Evolutionary conservation across 768 basidiomycete genomes (phyloP).

Genomic region (Termitomyces sp.): DNA sequence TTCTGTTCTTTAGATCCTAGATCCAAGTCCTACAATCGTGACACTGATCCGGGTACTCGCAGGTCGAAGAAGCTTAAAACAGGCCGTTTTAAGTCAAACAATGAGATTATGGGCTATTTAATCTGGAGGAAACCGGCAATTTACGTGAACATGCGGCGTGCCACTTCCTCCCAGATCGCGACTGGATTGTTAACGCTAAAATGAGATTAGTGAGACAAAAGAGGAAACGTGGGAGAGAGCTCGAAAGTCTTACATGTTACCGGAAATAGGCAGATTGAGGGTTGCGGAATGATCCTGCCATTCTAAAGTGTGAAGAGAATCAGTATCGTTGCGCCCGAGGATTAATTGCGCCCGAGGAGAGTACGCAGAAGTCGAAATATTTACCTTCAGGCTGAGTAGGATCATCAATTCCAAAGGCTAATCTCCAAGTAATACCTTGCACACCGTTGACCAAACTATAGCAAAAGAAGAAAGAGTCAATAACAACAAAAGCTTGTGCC

Average conservation of each 20-base stretch:
- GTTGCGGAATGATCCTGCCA: constrained; percentile 55
- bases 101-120: not conserved
- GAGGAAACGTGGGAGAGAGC: not conserved
- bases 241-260: constrained; percentile 37
- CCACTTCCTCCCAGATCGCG: constrained; percentile 47
- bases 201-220: constrained; percentile 15
- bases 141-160: constrained; percentile 19
- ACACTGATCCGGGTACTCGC: constrained; percentile 8
- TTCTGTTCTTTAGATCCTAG: constrained; percentile 4
- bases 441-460: constrained; percentile 45
- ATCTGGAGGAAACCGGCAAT: constrained; percentile 3
- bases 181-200: constrained; percentile 51
- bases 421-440: constrained; percentile 60
- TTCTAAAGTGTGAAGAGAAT: constrained; percentile 26
- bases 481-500: not conserved
- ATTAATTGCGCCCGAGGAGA: not conserved
- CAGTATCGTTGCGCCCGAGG: not conserved
- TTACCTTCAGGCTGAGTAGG: constrained; percentile 50
- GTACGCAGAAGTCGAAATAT: constrained; percentile 4
- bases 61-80: constrained; percentile 4
- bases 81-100: not conserved
- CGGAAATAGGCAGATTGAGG: constrained; percentile 44
- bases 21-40: not conserved
- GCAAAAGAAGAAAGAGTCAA: constrained; percentile 9
- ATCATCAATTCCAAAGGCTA: constrained; percentile 53